A percentile compares a stretch with the other conserved stretches of the same genome.
phyloP scores from a whole-genome alignment of 1,284 basidiomycete species.

The Rhizopogon parksii region DNA sequence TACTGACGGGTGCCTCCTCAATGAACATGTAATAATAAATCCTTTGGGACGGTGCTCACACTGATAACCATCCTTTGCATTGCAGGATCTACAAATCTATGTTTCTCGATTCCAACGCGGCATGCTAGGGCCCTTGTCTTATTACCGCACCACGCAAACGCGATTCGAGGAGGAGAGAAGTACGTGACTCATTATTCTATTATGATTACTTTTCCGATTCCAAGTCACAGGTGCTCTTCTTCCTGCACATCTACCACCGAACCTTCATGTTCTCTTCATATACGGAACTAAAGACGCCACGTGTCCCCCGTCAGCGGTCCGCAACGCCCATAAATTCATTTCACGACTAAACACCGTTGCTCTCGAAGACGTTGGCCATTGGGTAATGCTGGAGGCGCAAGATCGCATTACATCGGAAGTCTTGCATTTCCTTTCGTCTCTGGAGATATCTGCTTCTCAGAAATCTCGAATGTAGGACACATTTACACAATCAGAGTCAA shows the following conservation, averaged over 20 bases:
- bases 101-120: constrained; percentile 37
- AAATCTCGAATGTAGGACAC: not conserved
- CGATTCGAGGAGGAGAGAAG: constrained; percentile 61
- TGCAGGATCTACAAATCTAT: constrained; percentile 50
- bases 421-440: constrained; percentile 37
- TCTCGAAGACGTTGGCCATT: constrained; percentile 54
- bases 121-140: constrained; percentile 65
- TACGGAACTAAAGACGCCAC: constrained; percentile 51
- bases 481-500: not conserved
- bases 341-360: constrained; percentile 41
- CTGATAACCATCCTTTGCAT: not conserved
- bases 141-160: constrained; percentile 53
- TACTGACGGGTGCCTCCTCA: constrained; percentile 14
- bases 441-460: not conserved
- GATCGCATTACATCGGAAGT: constrained; percentile 44
- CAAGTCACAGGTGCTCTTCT: constrained; percentile 28
- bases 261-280: constrained; percentile 56
- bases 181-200: constrained; percentile 16
- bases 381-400: constrained; percentile 57
- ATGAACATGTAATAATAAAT: constrained; percentile 13
- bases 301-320: constrained; percentile 29
- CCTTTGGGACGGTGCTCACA: not conserved
- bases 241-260: constrained; percentile 33
- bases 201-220: constrained; percentile 2
- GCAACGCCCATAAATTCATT: constrained; percentile 43